These are phyloP conservation scores for Talaromyces sp. DNA, from an alignment of 2,329 filamentous ascomycete genomes.

Conservation along the genomic window DNA sequence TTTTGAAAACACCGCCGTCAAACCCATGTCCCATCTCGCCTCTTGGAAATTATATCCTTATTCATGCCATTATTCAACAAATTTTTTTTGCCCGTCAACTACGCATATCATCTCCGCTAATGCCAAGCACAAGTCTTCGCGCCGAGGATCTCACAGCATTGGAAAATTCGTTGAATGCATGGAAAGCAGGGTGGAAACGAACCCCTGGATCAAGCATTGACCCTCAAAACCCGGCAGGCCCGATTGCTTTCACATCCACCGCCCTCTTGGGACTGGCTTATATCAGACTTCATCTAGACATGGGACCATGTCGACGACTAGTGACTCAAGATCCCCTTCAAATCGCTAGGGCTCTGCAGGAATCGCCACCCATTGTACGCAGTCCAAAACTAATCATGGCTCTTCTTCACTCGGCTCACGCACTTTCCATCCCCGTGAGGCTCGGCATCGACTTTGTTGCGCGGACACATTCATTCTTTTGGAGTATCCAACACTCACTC, in stretches of 20 bases:
- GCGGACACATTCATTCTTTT: constrained; percentile 52
- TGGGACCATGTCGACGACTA: constrained; percentile 46
- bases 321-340: constrained; percentile 46
- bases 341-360: constrained; percentile 45
- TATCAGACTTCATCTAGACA: constrained; percentile 47
- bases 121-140: constrained; percentile 42
- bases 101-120: constrained; percentile 43
- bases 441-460: constrained; percentile 54
- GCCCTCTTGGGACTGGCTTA: constrained; percentile 47
- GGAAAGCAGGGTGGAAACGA: constrained; percentile 53
- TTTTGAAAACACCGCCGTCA: constrained; percentile 37
- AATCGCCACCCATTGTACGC: constrained; percentile 42
- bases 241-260: constrained; percentile 52
- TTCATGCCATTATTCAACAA: constrained; percentile 53
- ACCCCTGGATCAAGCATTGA: constrained; percentile 53
- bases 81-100: constrained; percentile 52
- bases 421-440: constrained; percentile 52
- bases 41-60: constrained; percentile 53
- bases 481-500: constrained; percentile 54
- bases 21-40: constrained; percentile 44
- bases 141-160: constrained; percentile 44
- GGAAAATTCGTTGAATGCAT: constrained; percentile 47
- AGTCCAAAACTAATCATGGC: constrained; percentile 49
- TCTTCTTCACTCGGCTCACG: constrained; percentile 52
- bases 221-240: constrained; percentile 51